Percentiles rank a stretch among this genome's conserved stretches.
phyloP scores from a whole-genome alignment of 2,329 filamentous ascomycete species.

The Eutypa lata region DNA sequence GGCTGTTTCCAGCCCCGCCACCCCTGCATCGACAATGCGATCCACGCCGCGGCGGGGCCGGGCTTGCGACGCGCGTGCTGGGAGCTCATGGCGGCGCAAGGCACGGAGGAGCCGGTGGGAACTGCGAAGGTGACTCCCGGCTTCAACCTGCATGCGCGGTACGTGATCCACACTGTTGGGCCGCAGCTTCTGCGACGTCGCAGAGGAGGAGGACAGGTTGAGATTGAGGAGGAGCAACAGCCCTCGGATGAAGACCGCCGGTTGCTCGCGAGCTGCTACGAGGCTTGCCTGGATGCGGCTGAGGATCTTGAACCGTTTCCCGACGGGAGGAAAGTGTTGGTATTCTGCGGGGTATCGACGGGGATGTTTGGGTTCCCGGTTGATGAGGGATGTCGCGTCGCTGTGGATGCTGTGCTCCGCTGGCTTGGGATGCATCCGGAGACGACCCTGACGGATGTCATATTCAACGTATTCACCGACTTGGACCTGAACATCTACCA shows the following conservation, averaged over 20 bases:
- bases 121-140: conserved; percentile 15
- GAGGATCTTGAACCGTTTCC: conserved; percentile 22
- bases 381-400: conserved; percentile 23
- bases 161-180: conserved; percentile 32
- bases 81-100: conserved; percentile 20
- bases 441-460: conserved; percentile 25
- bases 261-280: conserved; percentile 27
- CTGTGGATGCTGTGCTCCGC: conserved; percentile 21
- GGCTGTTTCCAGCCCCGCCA: conserved; percentile 33
- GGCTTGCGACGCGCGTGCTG: conserved; percentile 28
- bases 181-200: conserved; percentile 23
- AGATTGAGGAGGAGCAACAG: not conserved
- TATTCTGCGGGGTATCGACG: conserved; percentile 32
- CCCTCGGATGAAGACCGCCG: not conserved
- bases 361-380: conserved; percentile 33
- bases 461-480: conserved; percentile 31
- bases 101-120: conserved; percentile 21
- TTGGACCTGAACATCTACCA: conserved; percentile 16
- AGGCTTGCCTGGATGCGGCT: conserved; percentile 24
- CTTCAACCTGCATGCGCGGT: conserved; percentile 24
- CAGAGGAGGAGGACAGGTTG: conserved; percentile 14
- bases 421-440: conserved; percentile 23
- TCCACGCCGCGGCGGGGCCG: conserved; percentile 30
- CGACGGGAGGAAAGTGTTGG: conserved; percentile 21
- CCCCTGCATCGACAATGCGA: conserved; percentile 33